Base-by-base conservation (phyloP, 2,329 filamentous ascomycete genomes). In the Torrubiellomyces zombiae region DNA sequence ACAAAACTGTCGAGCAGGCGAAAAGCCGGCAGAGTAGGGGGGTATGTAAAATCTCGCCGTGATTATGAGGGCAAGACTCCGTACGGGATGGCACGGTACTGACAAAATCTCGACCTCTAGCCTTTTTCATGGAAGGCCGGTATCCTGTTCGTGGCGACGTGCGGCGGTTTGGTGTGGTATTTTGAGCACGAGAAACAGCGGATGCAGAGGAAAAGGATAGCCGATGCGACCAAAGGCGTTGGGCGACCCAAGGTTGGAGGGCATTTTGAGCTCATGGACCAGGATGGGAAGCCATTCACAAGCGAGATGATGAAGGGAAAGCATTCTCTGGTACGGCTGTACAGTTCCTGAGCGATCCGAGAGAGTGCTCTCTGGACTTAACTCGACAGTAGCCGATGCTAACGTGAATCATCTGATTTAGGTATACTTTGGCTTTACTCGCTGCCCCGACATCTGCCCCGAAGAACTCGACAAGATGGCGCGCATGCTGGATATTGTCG, bases 391-490 rank as follows among this genome's bases (percentile, higher is more conserved):
- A 10, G 15, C 6, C 6, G 14, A 16, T 6, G 5, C 11, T 18
- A 11, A n/a, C 12, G 4, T 30, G 10, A 25, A 13, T 16, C 11
- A 14, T 12, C 8, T 14, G 16, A 10, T 9, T 10, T 36, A 89
- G 81, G 73, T 95, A 18, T 98, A 98, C 58, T 98, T 98, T 48
- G 89, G 89, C 43, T 98, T 98, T 64, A 86, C 82, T 7, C 85
- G 94, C 53, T 98, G 89, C 50, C 89, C 89, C 14, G 89, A 98
- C 49, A 98, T 98, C 48, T 98, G 89, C 59, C 89, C 89, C 17
- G 89, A 98, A 45, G 89, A 98, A 56, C 75, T 98, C 41, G 89
- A 98, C 59, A 98, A 98, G 61, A 94, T 98, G 85, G 80, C 86
- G n/a, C 64, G 66, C 30, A 93, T 95, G 70, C 77, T 91, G 44